Evolutionary conservation across 306 rosid genomes (phyloP), one percentile per base, ranked within the genome.

Genomic region (Spatholobus suberectus): DNA sequence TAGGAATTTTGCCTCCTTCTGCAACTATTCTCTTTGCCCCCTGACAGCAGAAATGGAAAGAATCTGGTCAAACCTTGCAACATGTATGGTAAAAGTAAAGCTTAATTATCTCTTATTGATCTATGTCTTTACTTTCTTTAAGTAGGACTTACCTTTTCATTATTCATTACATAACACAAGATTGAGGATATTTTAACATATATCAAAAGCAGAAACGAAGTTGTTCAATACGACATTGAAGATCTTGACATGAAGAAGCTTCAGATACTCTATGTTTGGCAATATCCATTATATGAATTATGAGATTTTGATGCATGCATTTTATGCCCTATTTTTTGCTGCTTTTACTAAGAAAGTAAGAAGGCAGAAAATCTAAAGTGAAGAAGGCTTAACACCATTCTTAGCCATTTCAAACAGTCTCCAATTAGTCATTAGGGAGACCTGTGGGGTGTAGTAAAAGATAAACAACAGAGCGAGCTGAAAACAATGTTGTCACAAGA

Each of bases 11-110:
- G 51, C 90, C 88, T 67, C 88, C 92, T 80, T 89, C 94, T 76
- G 89, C 80, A 61, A 88, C 98, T 70, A 95, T 82, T 90, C 80
- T 85, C 84, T 87, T 93, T 34, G 98, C 97, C 73, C 98, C 98
- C 98, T 95, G 57, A 79, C 15, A 84, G 75, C 65, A 79, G 68
- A 40, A 80, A 77, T 21, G 82, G 21, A 62, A 81, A 21, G 54
- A 79, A 55, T 27, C n/a, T 44, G 11, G 38, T 72, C 34, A 81
- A 51, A 34, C 26, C 49, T 63, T 37, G 59, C 17, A 55, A 78
- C 54, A 77, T 61, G 17, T 72, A 72, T 37, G 71, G 27, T 75
- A 46, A 27, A 24, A 21, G 70, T 63, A 58, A 72, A 38, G 24
- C 23, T 0, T 73, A 69, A 10, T 70, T 77, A 54, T 59, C 71